phyloP scores from a whole-genome alignment of 2,329 filamentous ascomycete genomes.

The Penicillium freii region DNA sequence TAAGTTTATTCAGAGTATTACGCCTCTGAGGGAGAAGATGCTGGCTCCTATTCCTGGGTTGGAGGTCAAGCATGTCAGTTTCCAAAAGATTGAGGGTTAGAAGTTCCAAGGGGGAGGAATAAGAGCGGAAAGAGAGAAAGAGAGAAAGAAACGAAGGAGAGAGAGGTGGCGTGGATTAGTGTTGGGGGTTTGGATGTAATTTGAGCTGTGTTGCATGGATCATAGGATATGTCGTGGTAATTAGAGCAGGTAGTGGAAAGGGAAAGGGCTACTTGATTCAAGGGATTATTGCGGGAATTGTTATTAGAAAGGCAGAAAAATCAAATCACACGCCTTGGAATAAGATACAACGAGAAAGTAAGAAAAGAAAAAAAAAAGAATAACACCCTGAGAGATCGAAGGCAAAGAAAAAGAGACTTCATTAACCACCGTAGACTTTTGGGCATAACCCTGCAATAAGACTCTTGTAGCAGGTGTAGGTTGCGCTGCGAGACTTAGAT shows the following conservation, averaged over 20 bases:
- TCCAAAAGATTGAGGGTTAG: constrained; percentile 31
- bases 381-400: constrained; percentile 15
- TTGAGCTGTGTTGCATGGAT: constrained; percentile 1
- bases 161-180: neutral
- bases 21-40: constrained; percentile 43
- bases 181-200: neutral
- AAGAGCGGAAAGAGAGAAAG: neutral
- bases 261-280: constrained; percentile 18
- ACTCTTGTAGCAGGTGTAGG: neutral
- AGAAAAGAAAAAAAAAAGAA: constrained; percentile 12
- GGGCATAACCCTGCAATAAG: constrained; percentile 12
- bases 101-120: neutral
- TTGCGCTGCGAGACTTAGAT: constrained; percentile 46
- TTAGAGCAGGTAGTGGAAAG: constrained; percentile 5
- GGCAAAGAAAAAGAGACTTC: constrained; percentile 19
- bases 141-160: neutral
- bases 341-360: constrained; percentile 36
- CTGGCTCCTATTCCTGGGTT: constrained; percentile 38
- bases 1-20: constrained; percentile 45
- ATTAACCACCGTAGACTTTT: constrained; percentile 29
- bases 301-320: constrained; percentile 21
- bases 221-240: constrained; percentile 2
- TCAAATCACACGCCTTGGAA: constrained; percentile 28
- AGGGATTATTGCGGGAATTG: constrained; percentile 22
- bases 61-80: constrained; percentile 48